These are phyloP conservation scores for Scedosporium boydii DNA, from an alignment of 2,329 filamentous ascomycete genomes.

Conservation along the genomic window DNA sequence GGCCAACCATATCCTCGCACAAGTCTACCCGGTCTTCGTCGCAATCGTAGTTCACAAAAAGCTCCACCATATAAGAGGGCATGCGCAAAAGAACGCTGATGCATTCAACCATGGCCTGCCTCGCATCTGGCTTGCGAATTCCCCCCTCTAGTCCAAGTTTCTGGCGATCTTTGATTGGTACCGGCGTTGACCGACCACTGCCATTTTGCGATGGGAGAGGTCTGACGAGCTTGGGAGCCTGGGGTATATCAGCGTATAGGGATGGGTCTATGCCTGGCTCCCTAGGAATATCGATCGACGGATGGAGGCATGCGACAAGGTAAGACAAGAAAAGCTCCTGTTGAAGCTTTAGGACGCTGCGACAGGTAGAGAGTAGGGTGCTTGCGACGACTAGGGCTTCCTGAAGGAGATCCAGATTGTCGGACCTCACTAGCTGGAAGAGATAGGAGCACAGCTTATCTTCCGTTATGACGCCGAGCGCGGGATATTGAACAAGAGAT, in stretches of 20 bases:
- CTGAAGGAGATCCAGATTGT: slow-evolving; percentile 90
- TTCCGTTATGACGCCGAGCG: slow-evolving; percentile 76
- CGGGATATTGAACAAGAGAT: slow-evolving; percentile 87
- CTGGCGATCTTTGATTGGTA: slow-evolving; percentile 84
- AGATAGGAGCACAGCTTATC: slow-evolving; percentile 89
- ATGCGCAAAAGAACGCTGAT: slow-evolving; percentile 87
- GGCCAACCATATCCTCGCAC: slow-evolving; percentile 89
- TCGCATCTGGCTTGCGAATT: slow-evolving; percentile 81
- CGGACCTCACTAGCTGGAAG: slow-evolving; percentile 91
- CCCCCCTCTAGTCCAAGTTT: slow-evolving; percentile 89
- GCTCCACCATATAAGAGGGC: slow-evolving; percentile 86
- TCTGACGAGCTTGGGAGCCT: slow-evolving; percentile 80
- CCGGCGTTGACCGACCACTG: slow-evolving; percentile 81
- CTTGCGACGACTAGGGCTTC: slow-evolving; percentile 88
- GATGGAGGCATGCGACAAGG: slow-evolving; percentile 85
- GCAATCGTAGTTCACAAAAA: slow-evolving; percentile 98
- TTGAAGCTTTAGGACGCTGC: slow-evolving; percentile 84
- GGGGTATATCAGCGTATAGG: slow-evolving; percentile 86
- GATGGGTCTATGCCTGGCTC: slow-evolving; percentile 85
- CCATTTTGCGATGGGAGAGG: slow-evolving; percentile 59
- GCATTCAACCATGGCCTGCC: slow-evolving; percentile 97
- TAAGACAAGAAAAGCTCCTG: slow-evolving; percentile 96
- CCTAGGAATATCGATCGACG: slow-evolving; percentile 84
- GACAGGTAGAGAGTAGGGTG: slow-evolving; percentile 82
- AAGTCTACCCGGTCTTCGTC: slow-evolving; percentile 84